Evolutionary conservation across 495 filamentous ascomycete species (phyloP).

Genomic region (Penicillium canescens): DNA sequence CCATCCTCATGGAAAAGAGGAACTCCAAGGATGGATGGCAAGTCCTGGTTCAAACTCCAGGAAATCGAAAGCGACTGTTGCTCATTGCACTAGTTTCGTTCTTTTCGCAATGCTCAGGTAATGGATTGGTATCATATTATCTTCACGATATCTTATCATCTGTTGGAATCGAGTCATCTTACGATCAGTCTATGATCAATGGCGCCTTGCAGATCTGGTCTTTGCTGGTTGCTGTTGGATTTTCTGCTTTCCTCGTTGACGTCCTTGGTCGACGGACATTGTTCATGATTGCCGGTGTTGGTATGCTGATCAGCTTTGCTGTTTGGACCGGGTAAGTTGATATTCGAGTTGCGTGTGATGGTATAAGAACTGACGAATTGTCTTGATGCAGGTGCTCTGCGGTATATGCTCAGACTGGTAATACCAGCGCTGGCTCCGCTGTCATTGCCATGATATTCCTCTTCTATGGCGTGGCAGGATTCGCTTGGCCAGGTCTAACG

Average conservation of each 20-base stretch:
- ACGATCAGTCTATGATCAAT: conserved; percentile 19
- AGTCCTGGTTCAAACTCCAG: conserved; percentile 55
- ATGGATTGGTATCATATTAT: conserved; percentile 42
- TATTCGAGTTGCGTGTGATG: conserved; percentile 1
- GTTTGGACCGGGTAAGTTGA: conserved; percentile 38
- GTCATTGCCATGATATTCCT: conserved; percentile 62
- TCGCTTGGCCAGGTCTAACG: conserved; percentile 55
- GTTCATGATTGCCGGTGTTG: conserved; percentile 57
- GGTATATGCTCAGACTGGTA: conserved; percentile 21
- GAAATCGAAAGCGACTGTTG: conserved; percentile 55
- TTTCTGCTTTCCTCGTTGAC: conserved; percentile 53
- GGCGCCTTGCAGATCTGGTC: conserved; percentile 22
- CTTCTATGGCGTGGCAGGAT: conserved; percentile 32
- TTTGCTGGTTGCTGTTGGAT: conserved; percentile 48
- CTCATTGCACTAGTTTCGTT: conserved; percentile 56
- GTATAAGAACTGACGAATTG: neutral
- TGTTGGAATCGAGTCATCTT: conserved; percentile 42
- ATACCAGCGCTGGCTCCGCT: conserved; percentile 47
- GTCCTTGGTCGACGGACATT: conserved; percentile 54
- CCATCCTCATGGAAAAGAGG: conserved; percentile 23
- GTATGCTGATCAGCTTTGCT: conserved; percentile 53
- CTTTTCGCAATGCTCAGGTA: conserved; percentile 46
- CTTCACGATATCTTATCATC: conserved; percentile 32
- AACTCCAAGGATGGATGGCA: conserved; percentile 54
- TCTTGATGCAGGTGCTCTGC: conserved; percentile 28